Base-by-base conservation (phyloP, 352 stramenopile genomes). In the Plasmopara halstedii region DNA sequence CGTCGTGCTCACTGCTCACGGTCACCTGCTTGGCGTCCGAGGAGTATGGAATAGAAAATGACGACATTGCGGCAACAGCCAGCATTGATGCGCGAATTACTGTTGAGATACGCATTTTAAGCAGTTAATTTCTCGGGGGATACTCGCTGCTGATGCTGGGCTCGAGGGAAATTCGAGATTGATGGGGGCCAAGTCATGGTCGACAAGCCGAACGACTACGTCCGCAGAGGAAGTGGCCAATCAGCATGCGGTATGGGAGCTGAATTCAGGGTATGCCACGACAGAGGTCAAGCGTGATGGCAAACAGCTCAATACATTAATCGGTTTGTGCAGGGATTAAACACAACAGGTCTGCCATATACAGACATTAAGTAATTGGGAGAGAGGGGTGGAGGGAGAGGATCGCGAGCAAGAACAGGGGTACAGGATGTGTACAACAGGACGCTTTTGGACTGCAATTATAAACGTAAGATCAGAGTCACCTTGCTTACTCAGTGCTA, bases 81-180 rank as follows among this genome's bases (percentile, higher is more conserved):
- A 83, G 36, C 49, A 86, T 36, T 20, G 79, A 55, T 29, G 77
- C 36, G 37, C 64, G 76, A 36, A 85, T 62, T 41, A 83, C 53
- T 52, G 50, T 50, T 18, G 67, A 68, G 46, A 77, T 75, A 47
- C 66, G 70, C 77, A 88, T 88, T n/a, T 13, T 70, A 20, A 29
- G 34, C 31, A 39, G 19, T 47, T n/a, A 39, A 22, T 40, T 21
- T 50, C 22, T 38, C 35, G 10, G 42, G 21, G 32, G 41, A 20
- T 27, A 34, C 39, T 35, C 50, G 31, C 25, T 42, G 47, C 46
- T 56, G 35, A 35, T 70, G 60, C 33, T 57, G 33, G 50, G 53
- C 60, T 58, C 57, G 57, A 61, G 53, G 64, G 57, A 68, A 82
- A 79, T 79, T 82, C 53, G 56, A 66, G 67, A 71, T 79, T 82